Evolutionary conservation across 1,139 yeast species (phyloP).

Genomic region (Diutina scorzettiae): DNA sequence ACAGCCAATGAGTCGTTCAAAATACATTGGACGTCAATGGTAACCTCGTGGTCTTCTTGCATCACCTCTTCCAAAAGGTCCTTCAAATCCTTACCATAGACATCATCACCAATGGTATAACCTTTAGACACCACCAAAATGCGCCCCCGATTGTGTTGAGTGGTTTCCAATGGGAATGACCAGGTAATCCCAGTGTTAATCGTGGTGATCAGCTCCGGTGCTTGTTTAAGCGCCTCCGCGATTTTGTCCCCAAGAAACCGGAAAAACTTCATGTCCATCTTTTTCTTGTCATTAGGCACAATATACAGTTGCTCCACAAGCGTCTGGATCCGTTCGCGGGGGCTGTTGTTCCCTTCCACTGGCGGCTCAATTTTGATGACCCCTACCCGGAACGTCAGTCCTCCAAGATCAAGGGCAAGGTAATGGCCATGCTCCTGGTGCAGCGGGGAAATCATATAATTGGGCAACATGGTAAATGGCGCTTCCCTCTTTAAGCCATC

Average conservation of each 20-base stretch:
- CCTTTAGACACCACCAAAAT: slow-evolving; percentile 42
- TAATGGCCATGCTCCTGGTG: slow-evolving; percentile 32
- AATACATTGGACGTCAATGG: slow-evolving; percentile 22
- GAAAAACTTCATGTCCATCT: slow-evolving; percentile 28
- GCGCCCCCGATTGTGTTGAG: slow-evolving; percentile 31
- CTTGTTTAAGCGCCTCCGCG: slow-evolving; percentile 18
- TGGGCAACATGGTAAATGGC: slow-evolving; percentile 35
- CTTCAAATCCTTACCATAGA: slow-evolving; percentile 30
- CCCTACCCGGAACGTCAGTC: slow-evolving; percentile 39
- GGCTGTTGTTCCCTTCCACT: slow-evolving; percentile 6
- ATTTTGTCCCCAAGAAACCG: slow-evolving; percentile 26
- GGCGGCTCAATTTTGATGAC: slow-evolving; percentile 25
- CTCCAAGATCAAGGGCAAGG: slow-evolving; percentile 43
- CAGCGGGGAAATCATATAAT: slow-evolving; percentile 28
- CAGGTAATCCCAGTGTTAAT: slow-evolving; percentile 42
- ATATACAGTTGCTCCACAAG: slow-evolving; percentile 30
- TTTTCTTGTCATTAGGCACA: slow-evolving; percentile 26
- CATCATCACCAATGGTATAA: slow-evolving; percentile 28
- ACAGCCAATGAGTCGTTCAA: slow-evolving; percentile 37
- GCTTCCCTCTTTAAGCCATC: slow-evolving; percentile 20
- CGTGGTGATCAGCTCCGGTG: slow-evolving; percentile 10
- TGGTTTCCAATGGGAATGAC: slow-evolving; percentile 44
- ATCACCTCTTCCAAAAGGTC: slow-evolving; percentile 23
- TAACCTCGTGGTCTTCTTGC: slow-evolving; percentile 14
- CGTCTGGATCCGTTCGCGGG: slow-evolving; percentile 15